These are phyloP conservation scores for Alternaria sp. DNA, from an alignment of 2,329 filamentous ascomycete species.

Conservation along the genomic window DNA sequence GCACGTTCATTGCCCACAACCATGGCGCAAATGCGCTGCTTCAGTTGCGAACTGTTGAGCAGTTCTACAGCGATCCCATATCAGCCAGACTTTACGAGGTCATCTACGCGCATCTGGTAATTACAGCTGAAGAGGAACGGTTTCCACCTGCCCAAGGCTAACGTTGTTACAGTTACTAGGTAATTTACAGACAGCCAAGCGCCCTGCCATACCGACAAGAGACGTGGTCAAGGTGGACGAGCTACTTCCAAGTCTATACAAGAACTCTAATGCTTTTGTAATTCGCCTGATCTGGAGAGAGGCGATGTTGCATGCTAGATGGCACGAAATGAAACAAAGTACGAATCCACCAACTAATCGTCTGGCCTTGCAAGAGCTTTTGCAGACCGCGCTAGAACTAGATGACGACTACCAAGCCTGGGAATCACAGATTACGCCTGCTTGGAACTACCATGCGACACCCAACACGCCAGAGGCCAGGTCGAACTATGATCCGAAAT, in stretches of 20 bases:
- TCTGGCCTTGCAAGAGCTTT: conserved; percentile 28
- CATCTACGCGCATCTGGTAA: conserved; percentile 39
- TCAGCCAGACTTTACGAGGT: conserved; percentile 42
- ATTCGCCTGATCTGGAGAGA: conserved; percentile 38
- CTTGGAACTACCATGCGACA: conserved; percentile 31
- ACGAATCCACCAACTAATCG: conserved; percentile 27
- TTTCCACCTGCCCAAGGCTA: conserved; percentile 12
- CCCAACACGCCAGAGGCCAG: conserved; percentile 36
- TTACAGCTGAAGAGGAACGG: background rate
- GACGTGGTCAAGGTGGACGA: conserved; percentile 25
- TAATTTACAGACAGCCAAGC: conserved; percentile 37
- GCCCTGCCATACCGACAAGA: conserved; percentile 32
- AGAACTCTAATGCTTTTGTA: conserved; percentile 29
- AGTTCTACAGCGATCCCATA: conserved; percentile 35
- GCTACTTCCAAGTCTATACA: conserved; percentile 31
- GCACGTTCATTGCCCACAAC: conserved; percentile 37
- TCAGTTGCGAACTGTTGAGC: conserved; percentile 34
- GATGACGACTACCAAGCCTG: conserved; percentile 39
- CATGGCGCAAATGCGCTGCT: conserved; percentile 41
- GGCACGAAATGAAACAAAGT: conserved; percentile 38
- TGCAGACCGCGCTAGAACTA: conserved; percentile 36
- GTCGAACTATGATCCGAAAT: conserved; percentile 31
- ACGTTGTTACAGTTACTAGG: conserved; percentile 35
- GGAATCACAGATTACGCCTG: conserved; percentile 30
- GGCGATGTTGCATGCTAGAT: conserved; percentile 36